Base-by-base conservation (phyloP, 768 basidiomycete genomes). In the Kwoniella shandongensis region DNA sequence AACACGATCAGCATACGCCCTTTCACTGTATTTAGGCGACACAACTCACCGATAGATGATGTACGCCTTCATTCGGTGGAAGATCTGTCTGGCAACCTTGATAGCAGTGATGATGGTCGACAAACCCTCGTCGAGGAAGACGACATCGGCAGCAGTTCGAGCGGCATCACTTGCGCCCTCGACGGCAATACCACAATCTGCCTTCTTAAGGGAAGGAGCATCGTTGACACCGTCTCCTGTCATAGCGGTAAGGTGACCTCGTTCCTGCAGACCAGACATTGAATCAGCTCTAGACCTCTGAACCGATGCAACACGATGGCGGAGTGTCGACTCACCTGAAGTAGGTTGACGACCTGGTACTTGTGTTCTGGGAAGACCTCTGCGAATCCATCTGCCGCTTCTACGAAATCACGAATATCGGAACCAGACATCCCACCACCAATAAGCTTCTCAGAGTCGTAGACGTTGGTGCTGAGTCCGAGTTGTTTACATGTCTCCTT, bases 161-260 rank as follows among this genome's bases (percentile, higher is more conserved):
- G 83, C 83, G 30, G 83, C 83, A 61, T 83, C 83, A 3, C 79
- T 79, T 1, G 83, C 83, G 41, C 79, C 80, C 18, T 84, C 84
- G 65, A 86, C 83, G 1, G 83, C 85, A 47, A 86, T 81, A 18
- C 84, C 82, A 56, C 84, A 79, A 67, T 86, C 85, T 13, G 83
- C 81, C n/a, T 80, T 79, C 54, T 83, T 81, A 42, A 86, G 76
- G 1, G 83, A 81, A 25, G 83, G 83, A 2, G 81, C 80, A 61
- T 85, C 84, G 69, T 84, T 85, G 53, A 84, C 83, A 42, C 83
- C 83, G 59, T 75, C 81, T 17, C 82, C 82, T n/a, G 82, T 82
- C 81, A 84, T 85, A 7, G 81, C 83, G 0, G 83, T 81, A 47
- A 67, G 42, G 48, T 66, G 64, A 20, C 67, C 67, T 22, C 67